phyloP scores from a whole-genome alignment of 768 basidiomycete species.

The Gymnopilus junonius region DNA sequence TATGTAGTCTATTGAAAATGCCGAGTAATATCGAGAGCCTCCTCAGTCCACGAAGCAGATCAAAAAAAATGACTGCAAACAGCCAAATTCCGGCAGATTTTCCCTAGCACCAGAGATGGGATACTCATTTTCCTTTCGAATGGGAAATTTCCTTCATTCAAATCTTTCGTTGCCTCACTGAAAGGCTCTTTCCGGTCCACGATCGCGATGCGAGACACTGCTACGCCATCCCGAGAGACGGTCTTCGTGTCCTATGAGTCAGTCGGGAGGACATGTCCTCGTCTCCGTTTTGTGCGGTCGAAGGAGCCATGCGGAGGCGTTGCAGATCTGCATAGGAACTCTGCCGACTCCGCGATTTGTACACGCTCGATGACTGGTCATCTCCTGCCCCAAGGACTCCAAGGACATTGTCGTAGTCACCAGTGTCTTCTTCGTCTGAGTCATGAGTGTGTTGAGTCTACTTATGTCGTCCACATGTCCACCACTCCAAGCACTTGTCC shows the following conservation, averaged over 20 bases:
- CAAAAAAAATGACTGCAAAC: neutral
- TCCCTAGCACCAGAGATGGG: neutral
- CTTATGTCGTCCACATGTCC: slow-evolving; percentile 62
- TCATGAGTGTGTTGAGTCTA: slow-evolving; percentile 69
- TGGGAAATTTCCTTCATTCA: slow-evolving; percentile 67
- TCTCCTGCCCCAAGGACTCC: slow-evolving; percentile 61
- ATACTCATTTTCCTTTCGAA: slow-evolving; percentile 27
- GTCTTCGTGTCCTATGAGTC: slow-evolving; percentile 56
- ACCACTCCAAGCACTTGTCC: slow-evolving; percentile 84
- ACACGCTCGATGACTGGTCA: slow-evolving; percentile 36
- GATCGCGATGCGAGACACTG: slow-evolving; percentile 64
- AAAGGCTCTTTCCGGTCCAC: slow-evolving; percentile 64
- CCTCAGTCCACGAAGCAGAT: neutral
- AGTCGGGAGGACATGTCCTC: slow-evolving; percentile 47
- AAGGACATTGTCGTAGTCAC: slow-evolving; percentile 91
- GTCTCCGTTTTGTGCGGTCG: slow-evolving; percentile 29
- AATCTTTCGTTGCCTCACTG: slow-evolving; percentile 61
- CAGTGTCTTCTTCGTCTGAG: slow-evolving; percentile 86
- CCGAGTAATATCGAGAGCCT: neutral
- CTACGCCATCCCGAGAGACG: slow-evolving; percentile 69
- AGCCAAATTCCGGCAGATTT: neutral
- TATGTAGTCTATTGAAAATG: neutral
- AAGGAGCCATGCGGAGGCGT: slow-evolving; percentile 52
- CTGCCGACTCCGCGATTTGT: slow-evolving; percentile 62
- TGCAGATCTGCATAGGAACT: slow-evolving; percentile 86